Conservation (phyloP, 2,329 filamentous ascomycete species). For the Blumeria graminis region DNA sequence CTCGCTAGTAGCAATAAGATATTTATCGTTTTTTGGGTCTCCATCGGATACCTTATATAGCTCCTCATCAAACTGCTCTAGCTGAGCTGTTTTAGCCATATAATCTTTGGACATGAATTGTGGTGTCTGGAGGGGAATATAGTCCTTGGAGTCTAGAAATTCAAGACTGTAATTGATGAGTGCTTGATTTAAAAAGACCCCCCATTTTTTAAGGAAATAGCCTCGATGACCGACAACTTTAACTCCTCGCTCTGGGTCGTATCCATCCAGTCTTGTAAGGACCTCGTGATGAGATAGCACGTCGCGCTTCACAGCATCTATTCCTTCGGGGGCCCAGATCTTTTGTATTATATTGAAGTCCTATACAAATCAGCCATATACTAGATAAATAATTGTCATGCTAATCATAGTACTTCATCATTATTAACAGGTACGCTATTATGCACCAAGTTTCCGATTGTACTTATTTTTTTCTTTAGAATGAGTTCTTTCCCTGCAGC, state of each 20-base stretch:
- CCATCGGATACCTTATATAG: conserved; percentile 89
- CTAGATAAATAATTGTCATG: no score
- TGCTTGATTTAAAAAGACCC: conserved; percentile 76
- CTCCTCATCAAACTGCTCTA: conserved; percentile 94
- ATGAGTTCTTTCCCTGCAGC: conserved; percentile 52
- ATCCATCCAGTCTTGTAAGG: conserved; percentile 64
- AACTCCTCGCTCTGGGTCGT: conserved; percentile 75
- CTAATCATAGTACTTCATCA: conserved; percentile 34
- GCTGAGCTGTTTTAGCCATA: conserved; percentile 95
- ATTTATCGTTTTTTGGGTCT: conserved; percentile 72
- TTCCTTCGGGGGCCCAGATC: conserved; percentile 59
- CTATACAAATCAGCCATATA: conserved; percentile 13
- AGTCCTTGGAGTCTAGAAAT: conserved; percentile 61
- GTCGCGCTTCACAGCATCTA: conserved; percentile 48
- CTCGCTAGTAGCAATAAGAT: conserved; percentile 58
- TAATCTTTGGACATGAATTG: conserved; percentile 88
- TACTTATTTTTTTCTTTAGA: conserved; percentile 56
- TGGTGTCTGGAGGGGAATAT: conserved; percentile 62
- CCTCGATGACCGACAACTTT: conserved; percentile 89
- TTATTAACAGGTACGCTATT: conserved; percentile 62
- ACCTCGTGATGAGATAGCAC: conserved; percentile 88
- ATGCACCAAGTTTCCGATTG: conserved; percentile 81
- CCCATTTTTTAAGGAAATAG: conserved; percentile 78
- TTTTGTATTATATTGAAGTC: conserved; percentile 60
- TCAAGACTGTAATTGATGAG: conserved; percentile 87